Percentiles rank a stretch among this genome's conserved stretches.
phyloP scores from a whole-genome alignment of 192 early-diverging fungal species.

The Backusella luteola region DNA sequence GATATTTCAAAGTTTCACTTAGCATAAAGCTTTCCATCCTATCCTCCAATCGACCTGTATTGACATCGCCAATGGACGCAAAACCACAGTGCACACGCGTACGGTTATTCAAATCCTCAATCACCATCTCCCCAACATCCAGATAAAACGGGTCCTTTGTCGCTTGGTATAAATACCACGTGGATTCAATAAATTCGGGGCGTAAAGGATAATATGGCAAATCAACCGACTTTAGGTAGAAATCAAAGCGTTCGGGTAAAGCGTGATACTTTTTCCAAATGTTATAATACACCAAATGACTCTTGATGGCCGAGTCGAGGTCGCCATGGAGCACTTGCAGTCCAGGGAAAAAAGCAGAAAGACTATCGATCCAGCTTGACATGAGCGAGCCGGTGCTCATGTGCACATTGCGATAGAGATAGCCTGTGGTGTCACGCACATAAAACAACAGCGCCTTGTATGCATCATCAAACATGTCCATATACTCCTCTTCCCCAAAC shows the following conservation, averaged over 20 bases:
- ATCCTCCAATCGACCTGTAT: conserved; percentile 62
- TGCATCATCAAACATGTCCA: conserved; percentile 70
- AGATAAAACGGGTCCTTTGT: conserved; percentile 91
- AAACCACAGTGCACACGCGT: conserved; percentile 80
- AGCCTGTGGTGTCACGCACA: conserved; percentile 67
- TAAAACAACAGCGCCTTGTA: conserved; percentile 68
- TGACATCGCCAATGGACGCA: conserved; percentile 67
- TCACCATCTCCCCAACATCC: conserved; percentile 83
- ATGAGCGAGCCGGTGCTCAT: conserved; percentile 66
- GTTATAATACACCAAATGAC: conserved; percentile 81
- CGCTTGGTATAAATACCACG: conserved; percentile 88
- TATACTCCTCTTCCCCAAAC: conserved; percentile 81
- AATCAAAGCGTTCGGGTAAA: conserved; percentile 88
- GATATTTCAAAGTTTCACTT: conserved; percentile 94
- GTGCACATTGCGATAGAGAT: conserved; percentile 86
- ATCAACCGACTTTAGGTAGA: conserved; percentile 57
- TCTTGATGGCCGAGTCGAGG: conserved; percentile 76
- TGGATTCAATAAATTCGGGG: conserved; percentile 94
- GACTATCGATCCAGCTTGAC: conserved; percentile 81
- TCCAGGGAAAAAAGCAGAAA: conserved; percentile 92
- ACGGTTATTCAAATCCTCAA: conserved; percentile 73
- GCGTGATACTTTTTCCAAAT: conserved; percentile 86
- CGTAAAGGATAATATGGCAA: conserved; percentile 81
- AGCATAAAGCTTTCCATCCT: conserved; percentile 96
- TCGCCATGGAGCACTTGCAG: conserved; percentile 89